A percentile compares a stretch with the other conserved stretches of the same genome.
Conservation (phyloP, 192 early-diverging fungal genomes). For the Coemansia javaensis region DNA sequence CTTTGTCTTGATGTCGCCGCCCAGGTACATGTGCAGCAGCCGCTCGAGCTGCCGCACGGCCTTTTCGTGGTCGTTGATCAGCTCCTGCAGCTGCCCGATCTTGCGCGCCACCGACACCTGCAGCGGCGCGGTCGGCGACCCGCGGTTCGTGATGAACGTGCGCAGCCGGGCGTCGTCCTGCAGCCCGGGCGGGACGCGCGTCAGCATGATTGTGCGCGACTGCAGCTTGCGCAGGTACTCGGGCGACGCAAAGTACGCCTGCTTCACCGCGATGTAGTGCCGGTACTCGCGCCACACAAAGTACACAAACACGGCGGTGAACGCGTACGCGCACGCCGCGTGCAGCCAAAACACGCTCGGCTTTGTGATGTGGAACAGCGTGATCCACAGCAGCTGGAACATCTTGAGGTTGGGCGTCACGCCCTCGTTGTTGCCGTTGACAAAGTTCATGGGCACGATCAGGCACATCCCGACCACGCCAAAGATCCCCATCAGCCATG, state of each 20-base stretch:
- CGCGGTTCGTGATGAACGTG: slow-evolving; percentile 46
- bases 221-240: slow-evolving; percentile 60
- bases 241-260: slow-evolving; percentile 57
- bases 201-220: slow-evolving; percentile 64
- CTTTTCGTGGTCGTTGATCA: slow-evolving; percentile 61
- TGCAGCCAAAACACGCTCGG: slow-evolving; percentile 63
- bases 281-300: slow-evolving; percentile 54
- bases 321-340: slow-evolving; percentile 53
- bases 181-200: slow-evolving; percentile 55
- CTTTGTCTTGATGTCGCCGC: slow-evolving; percentile 21
- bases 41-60: slow-evolving; percentile 62
- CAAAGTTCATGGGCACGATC: slow-evolving; percentile 63
- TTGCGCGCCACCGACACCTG: slow-evolving; percentile 65
- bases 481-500: slow-evolving; percentile 55
- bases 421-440: slow-evolving; percentile 52
- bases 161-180: slow-evolving; percentile 56
- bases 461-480: slow-evolving; percentile 55
- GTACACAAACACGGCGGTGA: slow-evolving; percentile 53
- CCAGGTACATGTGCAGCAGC: slow-evolving; percentile 56
- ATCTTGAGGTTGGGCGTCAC: slow-evolving; percentile 21
- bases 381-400: slow-evolving; percentile 43
- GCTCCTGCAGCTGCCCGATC: slow-evolving; percentile 59
- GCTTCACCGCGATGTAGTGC: slow-evolving; percentile 51
- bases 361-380: slow-evolving; percentile 48
- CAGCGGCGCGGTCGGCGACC: slow-evolving; percentile 40